Conservation (phyloP, 2,329 filamentous ascomycete genomes). For the Apiospora malaysiana region DNA sequence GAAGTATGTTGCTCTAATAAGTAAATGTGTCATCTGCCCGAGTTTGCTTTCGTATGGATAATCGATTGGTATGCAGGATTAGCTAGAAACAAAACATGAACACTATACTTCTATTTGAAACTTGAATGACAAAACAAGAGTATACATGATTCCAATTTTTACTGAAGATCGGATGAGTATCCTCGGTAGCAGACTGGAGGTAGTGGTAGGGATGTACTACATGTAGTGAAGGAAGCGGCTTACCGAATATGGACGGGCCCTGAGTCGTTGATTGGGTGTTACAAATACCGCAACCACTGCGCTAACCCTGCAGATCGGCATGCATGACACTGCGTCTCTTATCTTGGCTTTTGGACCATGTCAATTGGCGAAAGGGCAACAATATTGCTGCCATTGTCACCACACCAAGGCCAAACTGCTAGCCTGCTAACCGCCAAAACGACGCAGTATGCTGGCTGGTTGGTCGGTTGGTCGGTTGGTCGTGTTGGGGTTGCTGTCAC, state of each 20-base stretch:
- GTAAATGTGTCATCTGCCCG: too few relatives aligned
- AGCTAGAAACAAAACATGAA: not conserved
- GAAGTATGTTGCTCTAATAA: not conserved
- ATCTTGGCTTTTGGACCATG: not conserved
- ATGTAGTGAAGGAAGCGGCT: not conserved
- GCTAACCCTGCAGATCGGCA: not conserved
- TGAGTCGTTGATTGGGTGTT: constrained; percentile 5
- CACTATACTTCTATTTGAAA: not conserved
- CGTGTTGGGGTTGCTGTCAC: too few relatives aligned
- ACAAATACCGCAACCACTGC: constrained; percentile 1
- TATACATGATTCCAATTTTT: too few relatives aligned
- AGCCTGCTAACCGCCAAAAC: not conserved
- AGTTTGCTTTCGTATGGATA: too few relatives aligned
- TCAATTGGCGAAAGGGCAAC: too few relatives aligned
- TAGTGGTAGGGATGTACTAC: too few relatives aligned
- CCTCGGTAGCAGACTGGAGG: too few relatives aligned
- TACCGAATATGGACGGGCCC: not conserved
- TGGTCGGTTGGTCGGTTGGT: too few relatives aligned
- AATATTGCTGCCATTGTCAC: not conserved
- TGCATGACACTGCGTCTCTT: not conserved
- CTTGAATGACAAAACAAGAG: too few relatives aligned
- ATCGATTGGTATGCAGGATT: too few relatives aligned
- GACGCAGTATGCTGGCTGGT: not conserved
- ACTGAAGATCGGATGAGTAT: not conserved
- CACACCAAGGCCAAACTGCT: too few relatives aligned